phyloP scores from a whole-genome alignment of 2,329 filamentous ascomycete genomes.

The Teratosphaeria nubilosa region DNA sequence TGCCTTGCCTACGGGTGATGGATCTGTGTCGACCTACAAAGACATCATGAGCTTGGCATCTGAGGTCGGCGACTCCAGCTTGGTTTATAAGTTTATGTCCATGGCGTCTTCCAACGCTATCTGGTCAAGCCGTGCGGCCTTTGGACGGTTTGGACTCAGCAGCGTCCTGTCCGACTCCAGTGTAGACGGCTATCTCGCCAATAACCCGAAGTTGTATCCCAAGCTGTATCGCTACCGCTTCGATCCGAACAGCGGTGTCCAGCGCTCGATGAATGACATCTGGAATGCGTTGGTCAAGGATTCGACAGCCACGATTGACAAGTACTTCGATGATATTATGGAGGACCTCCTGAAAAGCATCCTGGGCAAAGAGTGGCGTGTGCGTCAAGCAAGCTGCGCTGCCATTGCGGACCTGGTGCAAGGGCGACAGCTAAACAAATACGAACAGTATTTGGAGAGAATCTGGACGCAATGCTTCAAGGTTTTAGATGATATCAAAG shows the following conservation, averaged over 20 bases:
- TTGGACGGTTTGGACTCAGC: slow-evolving; percentile 86
- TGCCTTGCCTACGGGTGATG: slow-evolving; percentile 79
- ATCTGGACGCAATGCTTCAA: slow-evolving; percentile 83
- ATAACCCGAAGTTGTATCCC: slow-evolving; percentile 89
- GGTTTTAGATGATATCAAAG: slow-evolving; percentile 93
- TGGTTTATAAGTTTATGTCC: slow-evolving; percentile 99
- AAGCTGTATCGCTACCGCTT: slow-evolving; percentile 93
- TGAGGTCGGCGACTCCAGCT: slow-evolving; percentile 86
- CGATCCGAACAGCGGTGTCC: slow-evolving; percentile 87
- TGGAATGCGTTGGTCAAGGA: slow-evolving; percentile 96
- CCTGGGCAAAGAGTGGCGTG: slow-evolving; percentile 84
- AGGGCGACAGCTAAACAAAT: slow-evolving; percentile 56
- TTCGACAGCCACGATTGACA: slow-evolving; percentile 61
- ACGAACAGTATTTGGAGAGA: slow-evolving; percentile 72
- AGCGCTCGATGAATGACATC: slow-evolving; percentile 92
- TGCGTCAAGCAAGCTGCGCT: slow-evolving; percentile 81
- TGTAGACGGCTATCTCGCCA: slow-evolving; percentile 53
- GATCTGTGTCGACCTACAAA: slow-evolving; percentile 89
- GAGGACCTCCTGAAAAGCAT: slow-evolving; percentile 77
- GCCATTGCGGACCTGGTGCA: slow-evolving; percentile 83
- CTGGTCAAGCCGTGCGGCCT: slow-evolving; percentile 94
- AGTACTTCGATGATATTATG: slow-evolving; percentile 82
- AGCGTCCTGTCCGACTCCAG: slow-evolving; percentile 81
- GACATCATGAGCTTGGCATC: slow-evolving; percentile 94
- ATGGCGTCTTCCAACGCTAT: slow-evolving; percentile 91